Evolutionary conservation across 805 yeast genomes (phyloP), one percentile per base, ranked within the genome.

Genomic region (Candida wancherniae): DNA sequence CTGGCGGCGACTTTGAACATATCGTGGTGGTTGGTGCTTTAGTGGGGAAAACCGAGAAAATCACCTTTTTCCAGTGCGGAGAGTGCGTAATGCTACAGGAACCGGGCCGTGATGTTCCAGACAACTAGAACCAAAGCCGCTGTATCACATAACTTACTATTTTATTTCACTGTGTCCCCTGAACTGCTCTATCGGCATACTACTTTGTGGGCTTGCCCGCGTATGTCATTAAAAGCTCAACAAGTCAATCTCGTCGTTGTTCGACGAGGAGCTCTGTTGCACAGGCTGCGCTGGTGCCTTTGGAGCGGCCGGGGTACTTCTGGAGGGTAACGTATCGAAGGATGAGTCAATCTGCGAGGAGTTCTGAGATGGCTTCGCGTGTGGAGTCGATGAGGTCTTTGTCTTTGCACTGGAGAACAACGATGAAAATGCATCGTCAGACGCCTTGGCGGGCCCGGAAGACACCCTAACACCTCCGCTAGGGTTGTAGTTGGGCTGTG

Each of bases 351-450:
- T 48, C 6, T 50, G 20, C 19, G 50, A 11, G 19, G 19, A 22
- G 13, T 45, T 12, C 23, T 16, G n/a, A n/a, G 26, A 22, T n/a
- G 33, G 40, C 29, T 30, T 33, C 4, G 35, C 18, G 32, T 36
- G 37, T 9, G 43, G 39, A 14, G 35, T 26, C 29, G 31, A 28
- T 16, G 23, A 28, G 12, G 40, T 42, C 44, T 61, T 57, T 29
- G 77, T 58, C 49, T 81, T 77, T 5, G 94, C 94, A 16, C 75
- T 58, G 6, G 74, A 63, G 46, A 83, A 77, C 41, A 83, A 62
- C 3, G 83, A 76, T 15, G 88, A 79, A 56, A 83, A 83, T 1
- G 88, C 82, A 50, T 83, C 92, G 37, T 63, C 66, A 31, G 69
- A 61, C 4, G 67, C 57, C 35, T 61, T 59, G 8, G 67, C 46